Evolutionary conservation across 345 rosid genomes (phyloP), one percentile per base, ranked within the genome.

Genomic region (Triadica sebifera): DNA sequence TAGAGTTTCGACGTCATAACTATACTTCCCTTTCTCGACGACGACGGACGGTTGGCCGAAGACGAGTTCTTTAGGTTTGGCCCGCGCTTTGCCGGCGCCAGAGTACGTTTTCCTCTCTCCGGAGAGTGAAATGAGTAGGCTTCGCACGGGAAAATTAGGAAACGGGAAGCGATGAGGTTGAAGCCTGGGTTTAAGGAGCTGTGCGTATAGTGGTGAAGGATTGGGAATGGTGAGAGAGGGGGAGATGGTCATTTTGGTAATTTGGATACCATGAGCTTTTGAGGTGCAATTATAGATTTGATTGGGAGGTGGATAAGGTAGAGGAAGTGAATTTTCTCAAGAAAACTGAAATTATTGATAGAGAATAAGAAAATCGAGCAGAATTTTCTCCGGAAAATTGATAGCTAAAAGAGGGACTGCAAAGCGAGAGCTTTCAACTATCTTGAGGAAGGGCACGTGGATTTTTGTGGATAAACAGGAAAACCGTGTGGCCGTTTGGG

Each of bases 1-100:
- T 49, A 95, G 84, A n/a, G 94, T 88, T 69, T 92, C 98, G 17
- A 95, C 97, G 75, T 92, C 97, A 87, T 95, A 95, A 82, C 91
- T 86, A 83, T 95, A 95, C 81, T 92, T 95, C 0, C 98, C 99
- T 81, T 93, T 90, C 85, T 92, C 97, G 7, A 95, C 87, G 5
- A 84, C 63, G 52, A 91, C 92, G 19, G 97, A 82, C 8, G 98
- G 98, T 74, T 84, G 88, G 49, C 91, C 94, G 16, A 93, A 85
- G 76, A 91, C 83, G 77, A 89, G 77, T 59, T 89, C 96, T 81
- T 82, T 88, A 59, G 89, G 75, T 81, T 85, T 87, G 46, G 92
- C 88, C 10, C 85, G 67, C 56, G 80, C 82, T 77, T 52, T 76
- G 3, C 75, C 76, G 29, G 83, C 49, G 19, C 70, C 57, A 71